Evolutionary conservation across 257 asterid genomes (phyloP).

Genomic region (Anisodus acutangulus): DNA sequence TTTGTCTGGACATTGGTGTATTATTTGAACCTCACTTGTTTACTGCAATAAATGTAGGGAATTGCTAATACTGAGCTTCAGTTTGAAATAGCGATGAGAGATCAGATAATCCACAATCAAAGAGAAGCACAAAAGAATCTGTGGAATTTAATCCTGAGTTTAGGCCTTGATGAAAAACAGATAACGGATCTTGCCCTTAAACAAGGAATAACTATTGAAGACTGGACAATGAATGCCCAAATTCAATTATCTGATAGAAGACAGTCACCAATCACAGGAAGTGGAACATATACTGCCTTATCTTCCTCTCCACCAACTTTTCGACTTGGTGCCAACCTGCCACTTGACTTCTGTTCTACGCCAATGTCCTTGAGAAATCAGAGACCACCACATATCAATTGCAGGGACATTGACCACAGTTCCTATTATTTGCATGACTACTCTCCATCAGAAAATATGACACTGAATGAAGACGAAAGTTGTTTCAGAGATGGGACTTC

Average conservation of each 20-base stretch:
- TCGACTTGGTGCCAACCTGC: conserved; percentile 42
- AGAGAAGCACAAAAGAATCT: conserved; percentile 77
- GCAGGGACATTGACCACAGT: conserved; percentile 59
- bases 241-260: conserved; percentile 45
- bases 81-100: conserved; percentile 94
- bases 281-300: conserved; percentile 37
- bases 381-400: conserved; percentile 46
- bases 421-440: conserved; percentile 56
- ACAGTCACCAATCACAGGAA: conserved; percentile 43
- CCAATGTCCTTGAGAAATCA: conserved; percentile 44
- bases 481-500: conserved; percentile 47
- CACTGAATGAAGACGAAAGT: conserved; percentile 39
- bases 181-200: conserved; percentile 64
- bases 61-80: conserved; percentile 88
- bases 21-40: conserved; percentile 30
- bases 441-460: conserved; percentile 46
- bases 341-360: conserved; percentile 49
- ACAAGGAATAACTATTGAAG: conserved; percentile 73
- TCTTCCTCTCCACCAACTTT: conserved; percentile 41
- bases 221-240: conserved; percentile 52
- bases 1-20: conserved; percentile 4
- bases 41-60: conserved; percentile 56
- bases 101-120: conserved; percentile 81
- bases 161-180: conserved; percentile 85
- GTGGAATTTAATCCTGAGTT: conserved; percentile 75